Conservation (phyloP, 1,284 basidiomycete genomes). For the Ceratobasidium theobromae region DNA sequence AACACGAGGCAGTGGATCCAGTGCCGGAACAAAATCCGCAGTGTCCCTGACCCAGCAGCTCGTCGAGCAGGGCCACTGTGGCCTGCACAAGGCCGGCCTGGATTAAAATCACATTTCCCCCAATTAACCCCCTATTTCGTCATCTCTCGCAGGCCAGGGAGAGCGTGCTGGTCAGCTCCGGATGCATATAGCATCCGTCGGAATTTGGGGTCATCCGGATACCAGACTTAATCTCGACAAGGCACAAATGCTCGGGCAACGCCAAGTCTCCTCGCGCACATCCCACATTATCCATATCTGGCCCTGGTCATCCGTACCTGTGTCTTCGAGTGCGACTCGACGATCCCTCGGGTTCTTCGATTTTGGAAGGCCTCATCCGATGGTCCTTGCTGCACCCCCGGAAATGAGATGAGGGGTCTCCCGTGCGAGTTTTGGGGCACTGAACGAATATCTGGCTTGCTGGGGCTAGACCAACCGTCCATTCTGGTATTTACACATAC, state of each 20-base stretch:
- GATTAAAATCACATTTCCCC: background rate
- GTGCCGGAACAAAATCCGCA: slow-evolving; percentile 11
- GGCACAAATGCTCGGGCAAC: background rate
- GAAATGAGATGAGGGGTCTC: slow-evolving; percentile 31
- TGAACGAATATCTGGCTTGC: slow-evolving; percentile 10
- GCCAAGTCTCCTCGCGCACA: slow-evolving; percentile 18
- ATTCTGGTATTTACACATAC: slow-evolving; percentile 30
- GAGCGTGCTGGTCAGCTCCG: background rate
- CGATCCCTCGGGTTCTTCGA: slow-evolving; percentile 30
- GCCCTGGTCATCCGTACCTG: background rate
- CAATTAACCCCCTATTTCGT: background rate
- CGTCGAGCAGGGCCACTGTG: no score
- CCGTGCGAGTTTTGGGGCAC: slow-evolving; percentile 32
- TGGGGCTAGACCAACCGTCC: slow-evolving; percentile 26
- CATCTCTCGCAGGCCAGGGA: background rate
- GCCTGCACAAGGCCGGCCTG: background rate
- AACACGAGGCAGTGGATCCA: slow-evolving; percentile 8
- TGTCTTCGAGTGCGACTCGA: slow-evolving; percentile 10
- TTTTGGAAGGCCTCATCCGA: slow-evolving; percentile 16
- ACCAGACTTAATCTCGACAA: background rate
- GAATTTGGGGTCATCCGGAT: background rate
- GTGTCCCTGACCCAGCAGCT: background rate
- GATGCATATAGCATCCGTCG: background rate
- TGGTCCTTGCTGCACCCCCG: slow-evolving; percentile 7
- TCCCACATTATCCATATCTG: slow-evolving; percentile 26